Evolutionary conservation across 2,329 filamentous ascomycete species (phyloP).

Genomic region (Sarocladium oryzae): DNA sequence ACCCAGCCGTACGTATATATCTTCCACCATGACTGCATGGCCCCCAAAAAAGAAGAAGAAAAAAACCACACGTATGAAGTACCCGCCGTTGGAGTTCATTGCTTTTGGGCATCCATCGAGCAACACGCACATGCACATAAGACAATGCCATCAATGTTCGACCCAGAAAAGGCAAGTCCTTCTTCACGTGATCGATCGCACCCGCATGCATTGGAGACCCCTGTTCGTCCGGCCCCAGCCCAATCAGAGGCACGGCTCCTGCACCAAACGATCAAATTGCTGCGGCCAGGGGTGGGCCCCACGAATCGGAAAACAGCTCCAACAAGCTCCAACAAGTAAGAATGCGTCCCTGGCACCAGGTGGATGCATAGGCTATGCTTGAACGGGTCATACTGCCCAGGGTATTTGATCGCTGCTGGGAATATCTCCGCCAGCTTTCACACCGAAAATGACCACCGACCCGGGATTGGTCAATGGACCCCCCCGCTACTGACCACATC

Average conservation of each 20-base stretch:
- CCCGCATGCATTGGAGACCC: not conserved
- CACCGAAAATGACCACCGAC: slow-evolving; percentile 6
- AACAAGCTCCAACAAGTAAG: not conserved
- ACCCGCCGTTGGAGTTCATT: too few species aligned
- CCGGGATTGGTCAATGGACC: slow-evolving; percentile 3
- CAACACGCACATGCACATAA: too few species aligned
- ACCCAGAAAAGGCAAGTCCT: not conserved
- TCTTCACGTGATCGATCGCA: slow-evolving; percentile 1
- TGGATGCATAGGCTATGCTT: not conserved
- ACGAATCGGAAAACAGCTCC: not conserved
- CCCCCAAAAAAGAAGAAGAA: too few species aligned
- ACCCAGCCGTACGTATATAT: too few species aligned
- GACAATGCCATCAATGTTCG: too few species aligned
- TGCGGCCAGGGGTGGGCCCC: not conserved
- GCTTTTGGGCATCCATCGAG: too few species aligned
- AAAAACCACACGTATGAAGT: too few species aligned
- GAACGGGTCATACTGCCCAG: not conserved
- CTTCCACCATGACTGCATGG: slow-evolving; percentile 1
- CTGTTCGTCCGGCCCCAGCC: not conserved
- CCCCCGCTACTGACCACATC: slow-evolving; percentile 1
- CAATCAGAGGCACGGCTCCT: not conserved
- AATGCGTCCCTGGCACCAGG: not conserved
- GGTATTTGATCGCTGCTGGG: not conserved
- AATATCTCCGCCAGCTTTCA: not conserved
- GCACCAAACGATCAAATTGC: not conserved